A percentile compares a stretch with the other conserved stretches of the same genome.
phyloP scores from a whole-genome alignment of 495 filamentous ascomycete species.

The Schizothecium vesticola region DNA sequence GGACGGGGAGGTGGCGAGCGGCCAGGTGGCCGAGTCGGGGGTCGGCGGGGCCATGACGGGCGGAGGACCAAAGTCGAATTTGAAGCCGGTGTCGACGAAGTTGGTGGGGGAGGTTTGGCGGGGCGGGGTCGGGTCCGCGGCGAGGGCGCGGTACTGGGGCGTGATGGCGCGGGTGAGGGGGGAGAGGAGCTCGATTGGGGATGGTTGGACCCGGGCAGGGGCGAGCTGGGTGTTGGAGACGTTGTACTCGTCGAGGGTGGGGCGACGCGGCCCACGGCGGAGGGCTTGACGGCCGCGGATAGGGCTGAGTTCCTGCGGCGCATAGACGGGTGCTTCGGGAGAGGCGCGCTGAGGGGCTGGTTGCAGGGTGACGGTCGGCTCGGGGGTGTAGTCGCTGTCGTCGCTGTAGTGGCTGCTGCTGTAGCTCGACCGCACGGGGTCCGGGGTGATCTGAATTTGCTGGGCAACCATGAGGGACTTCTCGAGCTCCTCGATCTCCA shows the following conservation, averaged over 20 bases:
- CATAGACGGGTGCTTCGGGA: not conserved
- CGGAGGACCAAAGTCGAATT: constrained; percentile 26
- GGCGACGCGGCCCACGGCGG: constrained; percentile 17
- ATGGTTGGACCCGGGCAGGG: not conserved
- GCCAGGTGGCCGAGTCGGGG: constrained; percentile 28
- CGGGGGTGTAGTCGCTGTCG: constrained; percentile 15
- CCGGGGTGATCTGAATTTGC: constrained; percentile 8
- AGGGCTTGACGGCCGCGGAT: constrained; percentile 12
- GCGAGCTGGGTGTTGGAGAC: constrained; percentile 9
- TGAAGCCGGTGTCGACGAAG: constrained; percentile 23
- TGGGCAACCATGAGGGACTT: constrained; percentile 25
- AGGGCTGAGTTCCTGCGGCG: constrained; percentile 13
- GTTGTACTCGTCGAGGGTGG: constrained; percentile 27
- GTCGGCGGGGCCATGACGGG: constrained; percentile 12
- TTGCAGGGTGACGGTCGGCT: constrained; percentile 22
- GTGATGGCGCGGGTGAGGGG: constrained; percentile 20
- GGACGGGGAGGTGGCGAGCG: constrained; percentile 14
- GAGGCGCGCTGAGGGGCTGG: constrained; percentile 22
- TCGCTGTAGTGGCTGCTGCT: constrained; percentile 27
- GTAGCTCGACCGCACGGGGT: constrained; percentile 5
- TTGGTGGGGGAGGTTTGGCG: constrained; percentile 5
- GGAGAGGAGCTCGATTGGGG: constrained; percentile 1
- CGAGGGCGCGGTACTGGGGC: constrained; percentile 15
- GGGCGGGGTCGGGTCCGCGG: constrained; percentile 6
- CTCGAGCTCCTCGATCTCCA: constrained; percentile 42